A percentile compares a stretch with the other conserved stretches of the same genome.
Conservation (phyloP, 164 flowering plant genomes). For the Vitis riparia region DNA sequence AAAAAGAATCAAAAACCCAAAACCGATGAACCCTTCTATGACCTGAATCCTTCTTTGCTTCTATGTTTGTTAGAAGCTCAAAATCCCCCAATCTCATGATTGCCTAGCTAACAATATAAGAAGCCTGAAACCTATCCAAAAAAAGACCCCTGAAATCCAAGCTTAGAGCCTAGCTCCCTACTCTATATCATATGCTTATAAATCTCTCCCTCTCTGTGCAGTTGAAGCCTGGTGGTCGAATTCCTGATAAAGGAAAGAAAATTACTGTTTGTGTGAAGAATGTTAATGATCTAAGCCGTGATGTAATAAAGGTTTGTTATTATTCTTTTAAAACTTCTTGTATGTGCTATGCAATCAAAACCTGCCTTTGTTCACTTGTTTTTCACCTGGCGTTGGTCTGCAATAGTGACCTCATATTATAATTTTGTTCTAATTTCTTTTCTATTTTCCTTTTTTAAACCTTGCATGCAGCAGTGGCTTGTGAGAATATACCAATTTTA, state of each 20-base stretch:
- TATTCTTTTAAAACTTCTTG: not conserved
- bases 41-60: too few species aligned
- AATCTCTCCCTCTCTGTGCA: conserved; percentile 23
- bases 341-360: not conserved
- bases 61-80: too few species aligned
- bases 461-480: too few species aligned
- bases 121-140: too few species aligned
- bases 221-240: conserved; percentile 90
- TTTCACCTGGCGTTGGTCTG: not conserved
- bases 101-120: too few species aligned
- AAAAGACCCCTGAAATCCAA: too few species aligned
- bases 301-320: conserved; percentile 81
- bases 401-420: not conserved
- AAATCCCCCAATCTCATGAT: too few species aligned
- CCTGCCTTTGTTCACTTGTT: not conserved
- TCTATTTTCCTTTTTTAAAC: not conserved
- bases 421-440: conserved; percentile 6
- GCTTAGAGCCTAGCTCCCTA: too few species aligned
- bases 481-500: too few species aligned
- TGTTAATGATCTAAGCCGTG: conserved; percentile 70
- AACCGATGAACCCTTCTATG: too few species aligned
- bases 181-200: not conserved
- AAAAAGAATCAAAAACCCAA: too few species aligned
- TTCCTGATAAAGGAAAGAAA: conserved; percentile 79
- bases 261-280: conserved; percentile 61